Evolutionary conservation across 805 yeast species (phyloP), one percentile per base, ranked within the genome.

Genomic region (Peterozyma xylosa): DNA sequence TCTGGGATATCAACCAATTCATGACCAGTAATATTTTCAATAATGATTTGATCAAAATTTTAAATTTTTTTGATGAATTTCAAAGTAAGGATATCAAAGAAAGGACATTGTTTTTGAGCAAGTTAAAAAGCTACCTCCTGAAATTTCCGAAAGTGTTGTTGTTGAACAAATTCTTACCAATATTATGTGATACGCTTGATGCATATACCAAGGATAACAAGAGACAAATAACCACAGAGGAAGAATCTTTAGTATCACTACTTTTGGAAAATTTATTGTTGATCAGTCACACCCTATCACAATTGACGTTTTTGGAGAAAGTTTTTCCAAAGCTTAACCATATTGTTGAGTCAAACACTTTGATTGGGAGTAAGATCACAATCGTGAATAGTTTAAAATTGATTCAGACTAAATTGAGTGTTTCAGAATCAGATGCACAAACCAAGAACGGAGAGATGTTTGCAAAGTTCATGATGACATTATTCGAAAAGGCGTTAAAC

Each of bases 21-120:
- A 73, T 85, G n/a, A 75, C 77, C 10, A 78, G 88, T 9, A 77
- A 73, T 33, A 86, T 78, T 52, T 91, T 90, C 62, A 85, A 87
- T 62, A 90, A 88, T 50, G 86, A 91, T 42, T 66, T 89, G 41
- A 78, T 91, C 42, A 82, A 84, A 54, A 82, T 95, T 2, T 71
- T 91, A 67, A 78, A 82, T 59, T 82, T 84, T 52, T 61, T 91
- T 38, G 97, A 91, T 56, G 93, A 86, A 45, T 80, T 86, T 48
- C 78, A 89, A 9, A 85, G 96, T 0, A 82, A 85, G 52, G 65
- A 81, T 2, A 66, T 69, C 6, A 72, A 71, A 14, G 97, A 91
- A 46, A 83, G 82, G 53, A 59, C 75, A 18, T 67, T 78, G 1
- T 88, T 88, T 56, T 68, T 90, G 50, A 73, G 74, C 43, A 88